These are phyloP conservation scores for Gloeostereum incarnatum DNA, from an alignment of 768 basidiomycete species.

Conservation along the genomic window DNA sequence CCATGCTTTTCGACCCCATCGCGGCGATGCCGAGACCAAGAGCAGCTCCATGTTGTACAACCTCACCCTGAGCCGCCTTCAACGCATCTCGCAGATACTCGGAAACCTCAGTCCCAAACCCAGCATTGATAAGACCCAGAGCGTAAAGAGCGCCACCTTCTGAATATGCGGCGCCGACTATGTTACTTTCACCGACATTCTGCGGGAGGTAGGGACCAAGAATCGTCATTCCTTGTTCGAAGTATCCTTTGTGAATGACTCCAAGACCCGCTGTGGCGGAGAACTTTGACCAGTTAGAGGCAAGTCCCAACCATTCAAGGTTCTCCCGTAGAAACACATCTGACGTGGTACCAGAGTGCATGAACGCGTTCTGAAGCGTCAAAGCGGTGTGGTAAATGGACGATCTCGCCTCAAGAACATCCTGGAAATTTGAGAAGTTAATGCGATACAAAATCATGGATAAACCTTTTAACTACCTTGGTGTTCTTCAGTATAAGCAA, in stretches of 20 bases:
- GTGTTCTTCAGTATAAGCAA: slow-evolving; percentile 87
- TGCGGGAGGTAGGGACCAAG: slow-evolving; percentile 91
- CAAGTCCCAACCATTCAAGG: slow-evolving; percentile 91
- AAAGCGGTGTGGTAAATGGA: slow-evolving; percentile 97
- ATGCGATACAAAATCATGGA: neutral
- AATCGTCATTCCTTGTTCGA: slow-evolving; percentile 86
- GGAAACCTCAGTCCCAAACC: slow-evolving; percentile 71
- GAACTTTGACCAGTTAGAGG: slow-evolving; percentile 98
- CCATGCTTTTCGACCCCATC: slow-evolving; percentile 85
- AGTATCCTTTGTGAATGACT: slow-evolving; percentile 96
- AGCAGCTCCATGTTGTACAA: slow-evolving; percentile 96
- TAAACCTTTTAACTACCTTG: slow-evolving; percentile 42
- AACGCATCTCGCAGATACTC: slow-evolving; percentile 76
- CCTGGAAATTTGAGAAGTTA: slow-evolving; percentile 32
- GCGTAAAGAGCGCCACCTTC: slow-evolving; percentile 97
- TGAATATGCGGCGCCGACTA: slow-evolving; percentile 76
- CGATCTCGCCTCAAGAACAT: slow-evolving; percentile 84
- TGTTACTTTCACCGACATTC: slow-evolving; percentile 62
- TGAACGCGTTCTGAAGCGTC: slow-evolving; percentile 94
- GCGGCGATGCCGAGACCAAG: slow-evolving; percentile 94
- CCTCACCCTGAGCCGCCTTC: slow-evolving; percentile 66
- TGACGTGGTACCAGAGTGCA: slow-evolving; percentile 96
- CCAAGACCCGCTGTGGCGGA: slow-evolving; percentile 95
- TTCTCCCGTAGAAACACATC: slow-evolving; percentile 92
- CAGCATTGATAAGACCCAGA: slow-evolving; percentile 89